Base-by-base conservation (phyloP, 257 asterid species). In the Echium plantagineum region DNA sequence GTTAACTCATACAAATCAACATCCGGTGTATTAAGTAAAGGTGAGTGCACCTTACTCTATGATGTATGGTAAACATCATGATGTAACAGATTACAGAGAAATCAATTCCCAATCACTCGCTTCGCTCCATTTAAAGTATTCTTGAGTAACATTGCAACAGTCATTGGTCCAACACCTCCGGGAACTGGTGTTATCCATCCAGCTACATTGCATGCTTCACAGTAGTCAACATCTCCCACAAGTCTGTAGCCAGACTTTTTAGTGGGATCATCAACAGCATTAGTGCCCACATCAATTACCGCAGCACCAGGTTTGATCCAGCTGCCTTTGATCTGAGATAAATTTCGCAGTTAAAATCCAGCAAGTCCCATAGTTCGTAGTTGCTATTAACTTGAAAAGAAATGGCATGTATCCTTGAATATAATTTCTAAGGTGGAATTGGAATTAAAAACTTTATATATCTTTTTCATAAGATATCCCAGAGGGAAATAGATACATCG, bases 301-400 rank as follows among this genome's bases (percentile, higher is more conserved):
- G 98, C 94, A 61, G 98, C 98, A 63, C 97, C 98, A 1, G 98
- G 95, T 65, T 91, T 91, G 51, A 91, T 85, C 98, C 98, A 91
- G 75, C 89, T 88, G 52, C 96, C 98, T 71, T 91, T 86, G 55
- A 91, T 82, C 98, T 91, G 80, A 60, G 55, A 55, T 55, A 35
- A n/a, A 35, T 28, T 20, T 9, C n/a, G 17, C 55, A n/a, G 47
- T 16, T 9, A 35, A 22, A 56, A 42, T 60, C 13, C 28, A 18
- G 53, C 30, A 24, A 51, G 54, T 66, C 22, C 10, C 46, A 4
- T 52, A 28, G 52, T 5, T 19, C 46, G 8, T 52, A 28, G 35
- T 5, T 19, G 54, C 26, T 65, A 17, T 15, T n/a, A 10, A 42
- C 17, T 42, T 42, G 17, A 42, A 42, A 42, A 28, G 5, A 3